Base-by-base conservation (phyloP, 768 basidiomycete genomes). In the Glaciozyma antarctica region DNA sequence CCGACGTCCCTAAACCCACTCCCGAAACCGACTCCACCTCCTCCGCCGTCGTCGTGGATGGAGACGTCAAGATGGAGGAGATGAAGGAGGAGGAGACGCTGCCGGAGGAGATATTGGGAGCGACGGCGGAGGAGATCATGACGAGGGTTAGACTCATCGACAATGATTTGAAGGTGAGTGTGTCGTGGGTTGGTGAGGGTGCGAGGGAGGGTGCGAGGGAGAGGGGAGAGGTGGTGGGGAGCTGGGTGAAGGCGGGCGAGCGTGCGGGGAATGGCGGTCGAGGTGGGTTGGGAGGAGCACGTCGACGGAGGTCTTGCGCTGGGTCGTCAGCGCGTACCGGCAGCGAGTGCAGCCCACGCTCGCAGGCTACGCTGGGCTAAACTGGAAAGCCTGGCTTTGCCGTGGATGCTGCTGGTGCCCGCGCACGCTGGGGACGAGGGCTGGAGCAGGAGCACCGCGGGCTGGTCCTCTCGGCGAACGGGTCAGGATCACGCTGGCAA, bases 101-200 rank as follows among this genome's bases (percentile, higher is more conserved):
- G 60, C 91, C 94, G 2, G 86, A 86, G 68, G 90, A 94, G 44
- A 87, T 99, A 71, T 78, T 86, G 77, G 79, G 81, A 41, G 79
- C 91, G 53, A 81, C 80, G 68, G 85, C 88, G 1, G 92, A 95
- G 55, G 93, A 97, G 69, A 88, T 98, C 71, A 75, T 85, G 67
- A 90, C 90, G 62, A 83, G 93, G 77, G 88, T 86, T 78, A 82
- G 94, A 66, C 81, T 99, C 65, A 90, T 99, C 71, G 94, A 99
- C 66, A 98, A 95, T 74, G 95, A 99, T 74, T 85, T 98, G 74
- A 93, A 91, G 83, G 92, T 88, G 52, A 62, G 81, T 63, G 12
- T 55, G 0, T 26, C n/a, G 19, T 21, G 41, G 5, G 12, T 12
- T 30, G 22, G 28, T 43, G 51, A 5, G 51, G 12, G 22, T 19